Evolutionary conservation across 305 asterid species (phyloP), one percentile per base, ranked within the genome.

Genomic region (Fraxinus sp.): DNA sequence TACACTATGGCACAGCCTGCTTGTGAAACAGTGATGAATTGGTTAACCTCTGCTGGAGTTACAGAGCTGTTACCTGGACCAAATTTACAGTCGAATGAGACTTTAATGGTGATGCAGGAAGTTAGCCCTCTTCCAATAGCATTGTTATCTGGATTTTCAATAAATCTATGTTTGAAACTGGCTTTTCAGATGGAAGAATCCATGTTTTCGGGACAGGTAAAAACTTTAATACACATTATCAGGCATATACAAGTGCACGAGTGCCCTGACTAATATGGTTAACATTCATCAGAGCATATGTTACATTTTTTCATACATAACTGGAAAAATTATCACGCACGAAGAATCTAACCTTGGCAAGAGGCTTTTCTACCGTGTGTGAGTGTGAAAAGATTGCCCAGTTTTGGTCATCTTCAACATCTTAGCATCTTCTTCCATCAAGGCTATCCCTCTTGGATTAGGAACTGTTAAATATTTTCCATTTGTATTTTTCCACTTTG

Each of bases 1-100:
- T 91, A 94, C 93, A 94, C 99, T 49, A 96, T 96, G 99, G 98
- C 99, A 2, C 97, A 91, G 75, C 98, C 99, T 78, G 97, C 99
- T 82, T 94, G 97, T 86, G 98, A 94, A 79, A 92, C 98, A 74
- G 97, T 96, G 90, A 93, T 91, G 91, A 88, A 84, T 86, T 96
- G 98, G 97, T 91, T 96, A 86, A 85, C 91, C 85, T 96, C 98
- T 44, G 98, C 93, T 86, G 99, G 98, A 84, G 90, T 86, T 79
- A 86, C 98, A 78, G 99, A 96, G 89, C 81, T 88, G 83, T 79
- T 91, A 87, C 90, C 97, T 18, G 98, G 97, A 86, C 80, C 92
- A 83, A 93, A 91, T 89, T 78, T 91, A 71, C 99, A 93, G 90
- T 79, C 95, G 8, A 94, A 85, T 75, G 99, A 96, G 90, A 94